Conservation (phyloP, 108 stramenopile genomes). For the Pseudonitzschia delicatissima region DNA sequence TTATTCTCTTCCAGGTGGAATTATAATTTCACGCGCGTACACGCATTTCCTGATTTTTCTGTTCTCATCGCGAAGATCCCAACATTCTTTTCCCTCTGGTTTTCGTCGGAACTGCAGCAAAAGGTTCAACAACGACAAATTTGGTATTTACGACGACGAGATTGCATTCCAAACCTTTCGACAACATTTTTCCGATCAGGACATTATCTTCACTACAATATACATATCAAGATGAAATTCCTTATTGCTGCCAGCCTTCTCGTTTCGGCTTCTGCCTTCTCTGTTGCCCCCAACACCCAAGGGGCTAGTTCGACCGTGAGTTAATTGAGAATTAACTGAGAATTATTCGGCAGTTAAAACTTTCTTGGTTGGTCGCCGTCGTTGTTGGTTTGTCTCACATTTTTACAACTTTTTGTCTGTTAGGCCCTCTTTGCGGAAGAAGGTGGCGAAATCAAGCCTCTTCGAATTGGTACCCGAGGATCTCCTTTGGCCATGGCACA, state of each 20-base stretch:
- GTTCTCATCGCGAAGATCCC: slow-evolving; percentile 2
- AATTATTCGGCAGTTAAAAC: too few relatives aligned
- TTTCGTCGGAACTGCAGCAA: neutral
- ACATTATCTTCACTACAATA: neutral
- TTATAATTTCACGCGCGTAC: neutral
- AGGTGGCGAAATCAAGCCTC: slow-evolving; percentile 54
- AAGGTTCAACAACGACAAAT: slow-evolving; percentile 7
- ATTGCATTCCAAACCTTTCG: neutral
- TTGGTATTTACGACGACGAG: neutral
- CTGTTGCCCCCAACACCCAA: slow-evolving; percentile 48
- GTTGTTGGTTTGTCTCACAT: neutral
- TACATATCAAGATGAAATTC: slow-evolving; percentile 60
- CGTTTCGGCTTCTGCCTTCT: slow-evolving; percentile 49
- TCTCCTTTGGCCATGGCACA: slow-evolving; percentile 98
- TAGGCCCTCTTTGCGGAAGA: slow-evolving; percentile 76
- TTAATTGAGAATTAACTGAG: neutral
- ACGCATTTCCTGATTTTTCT: neutral
- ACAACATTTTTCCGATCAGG: neutral
- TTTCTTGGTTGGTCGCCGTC: neutral
- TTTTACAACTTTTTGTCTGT: neutral
- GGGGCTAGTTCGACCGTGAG: slow-evolving; percentile 35
- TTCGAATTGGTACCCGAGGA: slow-evolving; percentile 97
- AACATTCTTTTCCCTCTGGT: neutral
- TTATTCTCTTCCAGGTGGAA: slow-evolving; percentile 5
- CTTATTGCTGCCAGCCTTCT: slow-evolving; percentile 45